These are phyloP conservation scores for Malania oleifera DNA, from an alignment of 164 flowering plant genomes.

Conservation along the genomic window DNA sequence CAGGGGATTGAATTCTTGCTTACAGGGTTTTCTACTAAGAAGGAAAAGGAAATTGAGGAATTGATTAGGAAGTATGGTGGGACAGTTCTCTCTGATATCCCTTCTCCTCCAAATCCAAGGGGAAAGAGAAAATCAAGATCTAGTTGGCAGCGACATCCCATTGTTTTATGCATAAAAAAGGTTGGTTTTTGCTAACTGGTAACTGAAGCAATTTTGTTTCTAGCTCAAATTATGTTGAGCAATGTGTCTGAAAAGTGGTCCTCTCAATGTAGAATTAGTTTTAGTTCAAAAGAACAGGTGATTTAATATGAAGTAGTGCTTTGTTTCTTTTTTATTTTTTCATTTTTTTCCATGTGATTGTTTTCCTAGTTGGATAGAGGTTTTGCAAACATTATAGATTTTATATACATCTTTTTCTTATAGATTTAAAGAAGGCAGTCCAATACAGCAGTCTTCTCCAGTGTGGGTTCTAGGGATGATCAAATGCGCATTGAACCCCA, in stretches of 20 bases:
- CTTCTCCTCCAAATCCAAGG: constrained; percentile 37
- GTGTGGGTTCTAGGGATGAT: too few relatives aligned
- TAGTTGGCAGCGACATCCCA: constrained; percentile 37
- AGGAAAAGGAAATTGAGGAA: constrained; percentile 51
- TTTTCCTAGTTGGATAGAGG: too few relatives aligned
- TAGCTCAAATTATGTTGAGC: not conserved
- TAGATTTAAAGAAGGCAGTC: too few relatives aligned
- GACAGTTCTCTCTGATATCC: constrained; percentile 56
- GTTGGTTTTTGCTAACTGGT: constrained; percentile 24
- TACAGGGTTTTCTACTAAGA: constrained; percentile 58
- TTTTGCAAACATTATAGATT: too few relatives aligned
- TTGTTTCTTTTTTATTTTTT: too few relatives aligned
- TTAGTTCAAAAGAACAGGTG: too few relatives aligned
- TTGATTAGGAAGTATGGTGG: constrained; percentile 71
- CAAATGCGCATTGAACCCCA: too few relatives aligned
- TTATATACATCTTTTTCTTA: too few relatives aligned
- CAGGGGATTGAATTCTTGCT: constrained; percentile 68
- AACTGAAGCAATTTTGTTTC: not conserved
- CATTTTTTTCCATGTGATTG: too few relatives aligned
- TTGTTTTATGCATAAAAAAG: constrained; percentile 62
- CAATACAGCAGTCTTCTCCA: too few relatives aligned
- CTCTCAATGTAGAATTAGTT: not conserved
- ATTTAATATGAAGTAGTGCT: too few relatives aligned
- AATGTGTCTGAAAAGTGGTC: not conserved
- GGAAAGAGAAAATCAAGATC: constrained; percentile 27